These are phyloP conservation scores for Penicillium sclerotiorum DNA, from an alignment of 2,329 filamentous ascomycete species.

Conservation along the genomic window DNA sequence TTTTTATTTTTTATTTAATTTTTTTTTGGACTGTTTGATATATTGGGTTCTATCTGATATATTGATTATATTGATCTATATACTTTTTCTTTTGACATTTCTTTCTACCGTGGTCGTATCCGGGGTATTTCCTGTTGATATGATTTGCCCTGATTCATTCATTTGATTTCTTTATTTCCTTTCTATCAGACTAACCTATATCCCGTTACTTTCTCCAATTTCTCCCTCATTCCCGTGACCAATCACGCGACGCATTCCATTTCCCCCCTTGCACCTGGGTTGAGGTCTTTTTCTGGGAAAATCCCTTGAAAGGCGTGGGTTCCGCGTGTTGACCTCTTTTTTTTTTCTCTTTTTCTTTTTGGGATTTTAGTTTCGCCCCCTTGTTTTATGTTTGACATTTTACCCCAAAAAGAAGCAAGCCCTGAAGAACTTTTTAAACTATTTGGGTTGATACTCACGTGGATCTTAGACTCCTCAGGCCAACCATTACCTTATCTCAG, in stretches of 20 bases:
- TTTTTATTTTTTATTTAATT: too few species aligned
- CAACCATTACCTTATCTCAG: not conserved
- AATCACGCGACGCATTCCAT: slow-evolving; percentile 23
- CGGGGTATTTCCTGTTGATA: not conserved
- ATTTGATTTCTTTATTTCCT: not conserved
- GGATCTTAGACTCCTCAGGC: slow-evolving; percentile 4
- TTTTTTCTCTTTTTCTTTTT: not conserved
- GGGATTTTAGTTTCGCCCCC: not conserved
- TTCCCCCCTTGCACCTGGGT: slow-evolving; percentile 1
- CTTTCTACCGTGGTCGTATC: not conserved
- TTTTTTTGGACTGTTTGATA: too few species aligned
- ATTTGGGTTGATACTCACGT: not conserved
- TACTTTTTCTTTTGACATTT: too few species aligned
- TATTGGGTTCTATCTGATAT: too few species aligned
- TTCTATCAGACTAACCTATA: not conserved
- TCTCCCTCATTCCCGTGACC: slow-evolving; percentile 18
- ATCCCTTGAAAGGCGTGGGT: slow-evolving; percentile 3
- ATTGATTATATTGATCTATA: too few species aligned
- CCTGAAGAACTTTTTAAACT: not conserved
- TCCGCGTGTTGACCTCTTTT: not conserved
- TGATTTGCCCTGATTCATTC: not conserved
- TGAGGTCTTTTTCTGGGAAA: not conserved
- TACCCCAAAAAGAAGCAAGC: not conserved
- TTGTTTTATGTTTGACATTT: not conserved
- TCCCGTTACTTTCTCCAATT: slow-evolving; percentile 6